phyloP scores from a whole-genome alignment of 441 rosid genomes.

The Erodium moschatum region DNA sequence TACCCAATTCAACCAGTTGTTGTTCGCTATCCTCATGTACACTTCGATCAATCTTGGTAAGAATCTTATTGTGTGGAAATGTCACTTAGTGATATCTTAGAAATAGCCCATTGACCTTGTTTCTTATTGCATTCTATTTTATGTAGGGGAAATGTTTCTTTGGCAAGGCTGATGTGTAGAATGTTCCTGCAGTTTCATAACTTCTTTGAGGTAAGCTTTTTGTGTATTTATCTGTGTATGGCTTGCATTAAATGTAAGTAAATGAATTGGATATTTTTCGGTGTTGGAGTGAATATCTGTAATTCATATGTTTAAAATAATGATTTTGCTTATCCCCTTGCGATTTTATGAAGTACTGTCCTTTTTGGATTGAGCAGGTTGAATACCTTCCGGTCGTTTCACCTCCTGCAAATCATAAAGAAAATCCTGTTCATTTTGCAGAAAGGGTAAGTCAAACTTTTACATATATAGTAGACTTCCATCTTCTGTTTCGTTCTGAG shows the following conservation, averaged over 20 bases:
- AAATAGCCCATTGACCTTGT: slow-evolving; percentile 1
- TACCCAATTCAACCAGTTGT: slow-evolving; percentile 76
- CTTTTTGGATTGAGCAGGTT: slow-evolving; percentile 40
- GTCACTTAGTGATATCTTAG: slow-evolving; percentile 6
- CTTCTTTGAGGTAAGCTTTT: slow-evolving; percentile 69
- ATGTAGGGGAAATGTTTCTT: slow-evolving; percentile 69
- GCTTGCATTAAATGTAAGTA: background rate
- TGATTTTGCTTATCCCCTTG: background rate
- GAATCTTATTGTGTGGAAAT: slow-evolving; percentile 20
- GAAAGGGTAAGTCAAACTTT: slow-evolving; percentile 48
- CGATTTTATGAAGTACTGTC: slow-evolving; percentile 4
- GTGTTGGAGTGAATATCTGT: background rate
- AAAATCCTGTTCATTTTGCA: slow-evolving; percentile 57
- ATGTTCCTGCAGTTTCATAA: slow-evolving; percentile 98
- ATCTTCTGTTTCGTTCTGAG: background rate
- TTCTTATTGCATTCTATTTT: slow-evolving; percentile 19
- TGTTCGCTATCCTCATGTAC: slow-evolving; percentile 90
- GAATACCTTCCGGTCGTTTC: slow-evolving; percentile 77
- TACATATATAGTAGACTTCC: background rate
- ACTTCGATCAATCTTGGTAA: slow-evolving; percentile 97
- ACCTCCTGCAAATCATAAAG: slow-evolving; percentile 58
- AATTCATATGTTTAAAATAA: background rate
- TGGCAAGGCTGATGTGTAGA: slow-evolving; percentile 80
- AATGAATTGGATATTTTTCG: background rate
- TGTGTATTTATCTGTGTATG: background rate